These are phyloP conservation scores for Panellus pusillus DNA, from an alignment of 768 basidiomycete genomes.

Conservation along the genomic window DNA sequence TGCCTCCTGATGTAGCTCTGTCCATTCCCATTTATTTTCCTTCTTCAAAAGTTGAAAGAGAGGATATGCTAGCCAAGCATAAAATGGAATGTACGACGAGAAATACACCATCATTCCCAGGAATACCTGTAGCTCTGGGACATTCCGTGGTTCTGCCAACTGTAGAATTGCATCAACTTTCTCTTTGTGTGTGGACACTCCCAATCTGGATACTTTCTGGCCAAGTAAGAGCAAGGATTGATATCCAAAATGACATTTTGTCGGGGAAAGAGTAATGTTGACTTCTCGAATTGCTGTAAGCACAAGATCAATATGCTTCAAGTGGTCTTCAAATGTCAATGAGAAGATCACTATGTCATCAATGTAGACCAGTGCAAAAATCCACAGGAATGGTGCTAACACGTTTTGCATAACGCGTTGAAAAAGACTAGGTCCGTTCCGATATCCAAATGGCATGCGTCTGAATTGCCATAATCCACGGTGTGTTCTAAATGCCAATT, in stretches of 20 bases:
- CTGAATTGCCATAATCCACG: conserved; percentile 40
- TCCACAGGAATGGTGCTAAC: conserved; percentile 35
- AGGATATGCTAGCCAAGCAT: conserved; percentile 32
- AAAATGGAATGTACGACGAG: conserved; percentile 34
- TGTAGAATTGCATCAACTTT: conserved; percentile 35
- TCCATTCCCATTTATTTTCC: conserved; percentile 24
- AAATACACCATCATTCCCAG: conserved; percentile 40
- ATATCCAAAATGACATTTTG: conserved; percentile 36
- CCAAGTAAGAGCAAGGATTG: conserved; percentile 35
- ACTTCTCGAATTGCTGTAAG: conserved; percentile 26
- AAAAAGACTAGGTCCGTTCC: conserved; percentile 39
- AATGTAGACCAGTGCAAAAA: conserved; percentile 41
- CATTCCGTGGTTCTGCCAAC: conserved; percentile 27
- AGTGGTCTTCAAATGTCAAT: conserved; percentile 23
- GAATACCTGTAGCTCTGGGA: conserved; percentile 30
- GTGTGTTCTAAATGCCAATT: conserved; percentile 39
- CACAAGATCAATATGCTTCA: conserved; percentile 29
- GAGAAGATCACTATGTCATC: conserved; percentile 42
- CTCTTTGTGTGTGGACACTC: conserved; percentile 36
- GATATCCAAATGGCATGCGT: conserved; percentile 40
- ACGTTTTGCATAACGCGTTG: conserved; percentile 41
- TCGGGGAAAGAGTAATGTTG: conserved; percentile 32
- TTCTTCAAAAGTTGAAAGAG: conserved; percentile 34
- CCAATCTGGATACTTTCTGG: conserved; percentile 38
- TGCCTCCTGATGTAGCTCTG: conserved; percentile 23